Base-by-base conservation (phyloP, 805 yeast genomes). In the Metschnikowia vanudenii region DNA sequence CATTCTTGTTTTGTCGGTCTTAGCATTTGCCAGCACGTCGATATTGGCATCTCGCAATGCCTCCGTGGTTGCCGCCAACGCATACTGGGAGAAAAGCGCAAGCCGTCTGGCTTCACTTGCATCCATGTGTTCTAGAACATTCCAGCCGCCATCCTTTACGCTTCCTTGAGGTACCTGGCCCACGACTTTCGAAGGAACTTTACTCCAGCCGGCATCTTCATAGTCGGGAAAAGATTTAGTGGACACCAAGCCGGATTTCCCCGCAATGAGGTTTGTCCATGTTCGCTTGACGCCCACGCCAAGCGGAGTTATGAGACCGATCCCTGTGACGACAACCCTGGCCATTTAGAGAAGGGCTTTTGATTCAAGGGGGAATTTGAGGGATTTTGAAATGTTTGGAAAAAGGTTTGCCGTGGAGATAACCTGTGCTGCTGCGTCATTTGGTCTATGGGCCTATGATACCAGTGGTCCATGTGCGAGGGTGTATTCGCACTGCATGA, bases 321-420 rank as follows among this genome's bases (percentile, higher is more conserved):
- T 61, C 0, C 99, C 99, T 0, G 99, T 94, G 1, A 92, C 84
- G 1, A 92, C 97, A 0, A 92, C 96, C 64, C 96, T 69, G 48
- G 71, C 64, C 52, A 29, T 29, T 7, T 29, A 22, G 24, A 22
- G 24, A 5, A 8, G n/a, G n/a, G n/a, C n/a, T n/a, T n/a, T n/a
- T n/a, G n/a, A n/a, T n/a, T n/a, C n/a, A n/a, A n/a, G n/a, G n/a
- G n/a, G n/a, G n/a, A n/a, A n/a, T n/a, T n/a, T n/a, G n/a, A n/a
- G n/a, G n/a, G n/a, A n/a, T n/a, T n/a, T n/a, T n/a, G n/a, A n/a
- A n/a, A n/a, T n/a, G n/a, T n/a, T n/a, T n/a, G n/a, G n/a, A n/a
- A n/a, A n/a, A n/a, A n/a, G n/a, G n/a, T n/a, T n/a, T n/a, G n/a
- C n/a, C n/a, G n/a, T n/a, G n/a, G n/a, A n/a, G n/a, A n/a, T n/a